These are phyloP conservation scores for Lepidium sativum DNA, from an alignment of 345 rosid genomes.

Conservation along the genomic window DNA sequence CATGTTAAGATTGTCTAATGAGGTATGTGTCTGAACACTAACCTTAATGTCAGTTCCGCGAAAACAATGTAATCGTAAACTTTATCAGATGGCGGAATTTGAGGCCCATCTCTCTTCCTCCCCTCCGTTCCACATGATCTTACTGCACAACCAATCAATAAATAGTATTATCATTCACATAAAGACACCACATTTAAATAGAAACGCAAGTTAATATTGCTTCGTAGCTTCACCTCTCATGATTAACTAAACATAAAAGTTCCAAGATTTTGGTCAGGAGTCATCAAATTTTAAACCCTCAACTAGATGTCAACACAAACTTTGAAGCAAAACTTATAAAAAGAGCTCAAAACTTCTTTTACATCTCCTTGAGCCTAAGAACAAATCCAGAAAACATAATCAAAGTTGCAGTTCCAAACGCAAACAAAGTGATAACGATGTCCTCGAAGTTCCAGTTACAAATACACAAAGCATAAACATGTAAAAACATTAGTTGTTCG, in stretches of 20 bases:
- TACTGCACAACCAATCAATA: conserved; percentile 29
- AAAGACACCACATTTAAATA: not conserved
- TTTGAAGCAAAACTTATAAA: not conserved
- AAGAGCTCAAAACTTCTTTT: not conserved
- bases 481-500: not conserved
- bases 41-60: conserved; percentile 64
- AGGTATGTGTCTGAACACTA: not conserved
- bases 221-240: not conserved
- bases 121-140: conserved; percentile 61
- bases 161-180: not conserved
- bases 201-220: not conserved
- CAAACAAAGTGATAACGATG: not conserved
- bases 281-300: not conserved
- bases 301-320: not conserved
- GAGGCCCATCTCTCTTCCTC: conserved; percentile 50
- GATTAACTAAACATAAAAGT: not conserved
- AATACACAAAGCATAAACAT: not conserved
- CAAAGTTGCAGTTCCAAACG: not conserved
- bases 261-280: not conserved
- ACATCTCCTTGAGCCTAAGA: not conserved
- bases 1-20: not conserved
- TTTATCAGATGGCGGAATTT: conserved; percentile 40
- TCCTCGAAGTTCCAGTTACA: not conserved
- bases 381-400: not conserved
- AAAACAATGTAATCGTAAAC: conserved; percentile 48